Evolutionary conservation across 2,329 filamentous ascomycete genomes (phyloP), one percentile per base, ranked within the genome.

Genomic region (Alternaria triticina): DNA sequence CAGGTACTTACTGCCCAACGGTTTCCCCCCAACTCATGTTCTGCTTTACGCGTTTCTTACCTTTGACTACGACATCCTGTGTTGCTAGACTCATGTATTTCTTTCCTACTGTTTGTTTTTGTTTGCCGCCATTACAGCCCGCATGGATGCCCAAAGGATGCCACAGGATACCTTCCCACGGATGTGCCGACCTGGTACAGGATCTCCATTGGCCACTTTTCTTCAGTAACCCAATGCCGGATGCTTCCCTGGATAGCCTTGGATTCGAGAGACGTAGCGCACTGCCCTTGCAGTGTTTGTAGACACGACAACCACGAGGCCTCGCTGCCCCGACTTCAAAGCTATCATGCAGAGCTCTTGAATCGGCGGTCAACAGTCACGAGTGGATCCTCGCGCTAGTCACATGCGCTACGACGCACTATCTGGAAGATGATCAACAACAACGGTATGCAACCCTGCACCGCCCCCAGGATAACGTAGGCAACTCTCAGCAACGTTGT

Each of bases 1-100:
- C 70, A 81, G 79, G 79, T 81, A 81, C 76, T 80, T 81, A 81
- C 74, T 78, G 76, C 77, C 78, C 79, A 77, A 74, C 66, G 77
- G 76, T 79, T 72, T 70, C 70, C 68, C 70, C 68, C 70, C 65
- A 64, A 67, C 62, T 56, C 62, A 52, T 51, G 60, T 70, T 72
- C 63, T 72, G 67, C 65, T 75, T 73, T 70, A 59, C 67, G 51
- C 60, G 9, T 68, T 72, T 66, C 63, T 46, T 65, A 61, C 51
- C 57, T 63, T 47, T 27, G 27, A 33, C 43, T 28, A 50, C 54
- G 62, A 61, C 49, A 64, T 64, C 64, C 61, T 78, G 74, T 78
- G 61, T 70, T 66, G 51, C 57, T 64, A 54, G 56, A 65, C 64
- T 66, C 59, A 69, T 79, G 77, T 79, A 56, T 69, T 68, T 63